Conservation (phyloP, 805 yeast species). For the Debaryomyces castellii region DNA sequence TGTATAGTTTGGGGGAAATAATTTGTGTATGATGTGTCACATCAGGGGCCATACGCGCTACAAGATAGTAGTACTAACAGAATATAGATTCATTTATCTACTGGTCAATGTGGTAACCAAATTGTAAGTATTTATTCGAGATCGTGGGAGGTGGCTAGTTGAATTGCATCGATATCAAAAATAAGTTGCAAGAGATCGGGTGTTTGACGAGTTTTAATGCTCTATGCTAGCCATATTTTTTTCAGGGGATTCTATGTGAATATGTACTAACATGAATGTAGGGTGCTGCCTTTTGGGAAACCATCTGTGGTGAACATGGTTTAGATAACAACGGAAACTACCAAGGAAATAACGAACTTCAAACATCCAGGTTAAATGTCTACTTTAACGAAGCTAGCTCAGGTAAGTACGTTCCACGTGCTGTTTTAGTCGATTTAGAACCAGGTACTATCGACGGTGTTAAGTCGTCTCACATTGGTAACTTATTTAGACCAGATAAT, state of each 20-base stretch:
- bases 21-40: background rate
- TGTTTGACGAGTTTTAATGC: too few relatives aligned
- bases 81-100: constrained; percentile 84
- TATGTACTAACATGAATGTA: constrained; percentile 26
- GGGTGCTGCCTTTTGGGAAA: constrained; percentile 95
- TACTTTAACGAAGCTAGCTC: constrained; percentile 85
- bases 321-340: constrained; percentile 73
- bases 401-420: constrained; percentile 91
- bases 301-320: constrained; percentile 86
- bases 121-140: constrained; percentile 52
- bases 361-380: constrained; percentile 64
- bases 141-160: background rate
- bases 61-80: background rate
- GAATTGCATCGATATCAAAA: too few relatives aligned
- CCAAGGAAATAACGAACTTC: constrained; percentile 49
- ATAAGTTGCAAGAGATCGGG: too few relatives aligned
- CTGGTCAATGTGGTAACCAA: constrained; percentile 99
- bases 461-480: constrained; percentile 76
- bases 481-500: constrained; percentile 89
- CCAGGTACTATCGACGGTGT: constrained; percentile 92
- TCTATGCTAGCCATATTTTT: background rate
- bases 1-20: too few relatives aligned
- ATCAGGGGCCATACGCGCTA: constrained; percentile 1
- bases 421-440: constrained; percentile 88
- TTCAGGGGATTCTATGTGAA: background rate